Conservation (phyloP, 345 rosid genomes). For the Arabis hirsuta region DNA sequence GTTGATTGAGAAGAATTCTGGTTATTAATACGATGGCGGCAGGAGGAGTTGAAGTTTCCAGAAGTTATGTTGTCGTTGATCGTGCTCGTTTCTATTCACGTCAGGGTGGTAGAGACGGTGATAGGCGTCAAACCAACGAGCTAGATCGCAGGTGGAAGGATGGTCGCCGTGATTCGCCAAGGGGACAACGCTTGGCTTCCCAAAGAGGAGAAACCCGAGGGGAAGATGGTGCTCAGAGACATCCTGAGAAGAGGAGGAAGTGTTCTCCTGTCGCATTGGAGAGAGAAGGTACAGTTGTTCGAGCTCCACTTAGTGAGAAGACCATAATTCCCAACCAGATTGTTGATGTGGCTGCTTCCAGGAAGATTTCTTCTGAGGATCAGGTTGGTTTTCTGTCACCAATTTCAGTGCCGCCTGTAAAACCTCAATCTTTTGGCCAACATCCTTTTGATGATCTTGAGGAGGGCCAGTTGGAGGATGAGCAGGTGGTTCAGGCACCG, state of each 20-base stretch:
- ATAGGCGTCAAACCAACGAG: constrained; percentile 32
- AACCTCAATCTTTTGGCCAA: constrained; percentile 8
- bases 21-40: constrained; percentile 75
- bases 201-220: constrained; percentile 65
- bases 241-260: constrained; percentile 64
- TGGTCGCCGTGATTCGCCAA: constrained; percentile 19
- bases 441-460: constrained; percentile 59
- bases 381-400: constrained; percentile 43
- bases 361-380: constrained; percentile 51
- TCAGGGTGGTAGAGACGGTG: constrained; percentile 39
- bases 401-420: background rate
- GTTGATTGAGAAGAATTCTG: constrained; percentile 61
- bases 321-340: constrained; percentile 26
- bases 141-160: constrained; percentile 33
- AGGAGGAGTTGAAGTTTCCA: constrained; percentile 63
- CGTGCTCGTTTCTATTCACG: constrained; percentile 37
- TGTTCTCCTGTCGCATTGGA: constrained; percentile 56
- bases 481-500: constrained; percentile 48
- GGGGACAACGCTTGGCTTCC: constrained; percentile 54
- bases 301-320: constrained; percentile 22
- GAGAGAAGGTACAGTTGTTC: constrained; percentile 43
- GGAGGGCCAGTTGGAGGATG: constrained; percentile 63
- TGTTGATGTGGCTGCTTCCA: constrained; percentile 31
- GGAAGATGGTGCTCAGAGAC: constrained; percentile 41
- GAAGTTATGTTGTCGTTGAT: constrained; percentile 48